These are phyloP conservation scores for Didymella arachidicola DNA, from an alignment of 2,329 filamentous ascomycete genomes.

Conservation along the genomic window DNA sequence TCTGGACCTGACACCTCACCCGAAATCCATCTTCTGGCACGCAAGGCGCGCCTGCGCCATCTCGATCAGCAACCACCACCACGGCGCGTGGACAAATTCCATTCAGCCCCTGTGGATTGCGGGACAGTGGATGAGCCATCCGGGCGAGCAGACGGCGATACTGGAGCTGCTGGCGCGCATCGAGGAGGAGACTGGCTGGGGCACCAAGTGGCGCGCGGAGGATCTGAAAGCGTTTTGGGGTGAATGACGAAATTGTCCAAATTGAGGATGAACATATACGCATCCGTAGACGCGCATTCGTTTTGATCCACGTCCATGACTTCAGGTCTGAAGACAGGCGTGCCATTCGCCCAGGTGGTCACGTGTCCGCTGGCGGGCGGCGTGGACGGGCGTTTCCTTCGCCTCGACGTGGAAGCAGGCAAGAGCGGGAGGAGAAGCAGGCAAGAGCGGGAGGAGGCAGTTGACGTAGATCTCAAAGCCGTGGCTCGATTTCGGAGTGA, in stretches of 20 bases:
- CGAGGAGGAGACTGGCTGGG: not conserved
- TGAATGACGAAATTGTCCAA: not conserved
- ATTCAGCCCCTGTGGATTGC: not conserved
- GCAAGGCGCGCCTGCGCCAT: not conserved
- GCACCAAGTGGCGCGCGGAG: not conserved
- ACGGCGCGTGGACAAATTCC: not conserved
- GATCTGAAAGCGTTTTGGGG: not conserved
- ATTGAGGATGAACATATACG: no score
- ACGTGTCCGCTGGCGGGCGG: no score
- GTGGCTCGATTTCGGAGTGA: no score
- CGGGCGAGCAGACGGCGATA: not conserved
- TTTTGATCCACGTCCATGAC: no score
- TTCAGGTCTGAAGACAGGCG: no score
- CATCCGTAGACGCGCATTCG: no score
- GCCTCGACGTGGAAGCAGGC: no score
- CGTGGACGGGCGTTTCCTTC: no score
- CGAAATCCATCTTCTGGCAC: not conserved
- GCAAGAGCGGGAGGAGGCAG: no score
- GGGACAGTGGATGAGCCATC: not conserved
- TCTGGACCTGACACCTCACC: not conserved
- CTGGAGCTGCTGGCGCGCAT: not conserved
- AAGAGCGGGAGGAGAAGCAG: no score
- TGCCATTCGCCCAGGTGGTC: no score
- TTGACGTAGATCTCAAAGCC: no score
- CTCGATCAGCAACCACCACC: not conserved